Conservation (phyloP, 805 yeast species). For the Wickerhamiella azymoides region DNA sequence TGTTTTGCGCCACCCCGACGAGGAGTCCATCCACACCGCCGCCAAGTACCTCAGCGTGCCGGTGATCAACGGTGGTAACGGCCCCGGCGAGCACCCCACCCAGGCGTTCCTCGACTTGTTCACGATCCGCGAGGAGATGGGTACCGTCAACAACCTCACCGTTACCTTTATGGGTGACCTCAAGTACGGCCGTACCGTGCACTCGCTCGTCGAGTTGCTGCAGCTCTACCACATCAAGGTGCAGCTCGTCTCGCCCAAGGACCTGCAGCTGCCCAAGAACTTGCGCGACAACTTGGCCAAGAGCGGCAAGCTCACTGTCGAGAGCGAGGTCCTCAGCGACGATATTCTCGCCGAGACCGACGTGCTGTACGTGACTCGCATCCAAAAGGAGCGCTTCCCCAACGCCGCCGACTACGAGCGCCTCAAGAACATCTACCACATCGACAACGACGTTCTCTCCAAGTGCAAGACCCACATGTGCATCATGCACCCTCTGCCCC, state of each 20-base stretch:
- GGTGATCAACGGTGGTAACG: conserved; percentile 95
- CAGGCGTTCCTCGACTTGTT: conserved; percentile 95
- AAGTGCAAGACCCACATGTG: conserved; percentile 98
- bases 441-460: conserved; percentile 79
- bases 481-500: conserved; percentile 97
- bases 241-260: conserved; percentile 84
- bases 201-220: conserved; percentile 80
- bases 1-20: conserved; percentile 92
- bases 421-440: conserved; percentile 80
- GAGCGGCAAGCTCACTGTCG: conserved; percentile 57
- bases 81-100: conserved; percentile 95
- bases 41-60: conserved; percentile 96
- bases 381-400: conserved; percentile 90
- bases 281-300: conserved; percentile 51
- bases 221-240: conserved; percentile 86
- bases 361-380: conserved; percentile 94
- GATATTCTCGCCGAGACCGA: conserved; percentile 82
- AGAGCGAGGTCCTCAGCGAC: conserved; percentile 64
- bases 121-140: conserved; percentile 97
- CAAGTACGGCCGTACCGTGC: conserved; percentile 97
- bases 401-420: conserved; percentile 66
- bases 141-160: conserved; percentile 95
- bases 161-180: conserved; percentile 98
- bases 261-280: conserved; percentile 66
- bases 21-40: conserved; percentile 83